Evolutionary conservation across 1,284 basidiomycete genomes (phyloP).

Genomic region (Trametes pubescens): DNA sequence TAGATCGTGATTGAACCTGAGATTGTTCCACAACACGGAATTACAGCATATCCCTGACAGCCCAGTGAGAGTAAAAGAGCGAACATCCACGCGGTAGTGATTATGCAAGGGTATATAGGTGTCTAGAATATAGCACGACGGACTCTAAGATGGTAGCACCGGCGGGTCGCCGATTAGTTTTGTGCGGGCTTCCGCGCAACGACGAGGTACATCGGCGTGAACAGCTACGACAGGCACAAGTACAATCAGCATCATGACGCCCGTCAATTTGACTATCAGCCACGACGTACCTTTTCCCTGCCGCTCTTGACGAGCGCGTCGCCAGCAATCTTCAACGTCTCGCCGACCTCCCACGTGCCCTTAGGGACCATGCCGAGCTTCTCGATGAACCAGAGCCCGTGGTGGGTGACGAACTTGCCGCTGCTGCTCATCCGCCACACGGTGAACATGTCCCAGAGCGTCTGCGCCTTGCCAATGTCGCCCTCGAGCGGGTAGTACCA

Average conservation of each 20-base stretch:
- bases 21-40: constrained; percentile 16
- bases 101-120: constrained; percentile 32
- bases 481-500: constrained; percentile 99
- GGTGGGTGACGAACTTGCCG: constrained; percentile 89
- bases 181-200: constrained; percentile 68
- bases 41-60: constrained; percentile 13
- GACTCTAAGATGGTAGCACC: constrained; percentile 4
- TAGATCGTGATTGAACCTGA: background rate
- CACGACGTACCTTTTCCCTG: constrained; percentile 74
- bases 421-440: constrained; percentile 92
- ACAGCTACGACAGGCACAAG: constrained; percentile 58
- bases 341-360: constrained; percentile 93
- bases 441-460: constrained; percentile 90
- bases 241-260: constrained; percentile 1
- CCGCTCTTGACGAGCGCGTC: constrained; percentile 88
- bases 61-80: constrained; percentile 3
- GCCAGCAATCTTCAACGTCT: constrained; percentile 87
- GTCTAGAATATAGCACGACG: constrained; percentile 28
- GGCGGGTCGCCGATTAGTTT: constrained; percentile 28
- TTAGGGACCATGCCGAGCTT: constrained; percentile 85
- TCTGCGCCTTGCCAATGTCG: constrained; percentile 92
- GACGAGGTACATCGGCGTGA: constrained; percentile 84
- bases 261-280: background rate
- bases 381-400: constrained; percentile 82
- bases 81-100: constrained; percentile 19